Evolutionary conservation across 495 filamentous ascomycete genomes (phyloP), one percentile per base, ranked within the genome.

Genomic region (Staphylotrichum tortipilum): DNA sequence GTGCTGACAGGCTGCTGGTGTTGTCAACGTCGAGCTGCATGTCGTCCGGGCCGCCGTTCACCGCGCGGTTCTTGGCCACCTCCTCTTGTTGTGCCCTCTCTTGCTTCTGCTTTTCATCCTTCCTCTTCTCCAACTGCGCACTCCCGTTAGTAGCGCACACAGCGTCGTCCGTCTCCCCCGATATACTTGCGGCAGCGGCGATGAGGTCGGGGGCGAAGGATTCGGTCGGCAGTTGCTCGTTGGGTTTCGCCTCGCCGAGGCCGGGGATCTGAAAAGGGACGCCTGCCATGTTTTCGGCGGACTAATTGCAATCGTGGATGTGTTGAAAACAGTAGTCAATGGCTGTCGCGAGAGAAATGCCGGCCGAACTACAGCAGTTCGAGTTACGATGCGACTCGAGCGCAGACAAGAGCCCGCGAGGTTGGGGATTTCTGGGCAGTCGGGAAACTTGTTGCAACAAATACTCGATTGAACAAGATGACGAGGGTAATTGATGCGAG

Each of bases 201-300:
- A 58, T 35, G 5, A 52, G 52, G 23, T 63, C 57, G 22, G 59
- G 54, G 0, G 59, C 52, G 24, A 63, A 54, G 23, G 52, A 57
- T 17, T 53, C 48, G 11, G 28, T 28, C 7, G 64, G 57, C 19
- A 61, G 53, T 15, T 45, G 33, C 41, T 65, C 60, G 22, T 66
- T 61, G 2, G 57, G 52, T 35, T 49, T 54, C 10, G 61, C 63
- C 30, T 59, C 49, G 47, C 63, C 63, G 19, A 72, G 66, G 45
- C 67, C 68, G 5, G 70, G 68, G 15, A 72, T 72, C 31, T 71
- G 64, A 24, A 70, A 54, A 5, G 57, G 31, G 3, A 36, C 10
- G 9, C 68, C 72, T 52, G 66, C 68, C 77, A 79, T 80, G 3
- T 36, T 69, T 42, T 28, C 36, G 24, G 29, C 31, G 10, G 50